Conservation (phyloP, 257 asterid species). For the Echites panduratus region DNA sequence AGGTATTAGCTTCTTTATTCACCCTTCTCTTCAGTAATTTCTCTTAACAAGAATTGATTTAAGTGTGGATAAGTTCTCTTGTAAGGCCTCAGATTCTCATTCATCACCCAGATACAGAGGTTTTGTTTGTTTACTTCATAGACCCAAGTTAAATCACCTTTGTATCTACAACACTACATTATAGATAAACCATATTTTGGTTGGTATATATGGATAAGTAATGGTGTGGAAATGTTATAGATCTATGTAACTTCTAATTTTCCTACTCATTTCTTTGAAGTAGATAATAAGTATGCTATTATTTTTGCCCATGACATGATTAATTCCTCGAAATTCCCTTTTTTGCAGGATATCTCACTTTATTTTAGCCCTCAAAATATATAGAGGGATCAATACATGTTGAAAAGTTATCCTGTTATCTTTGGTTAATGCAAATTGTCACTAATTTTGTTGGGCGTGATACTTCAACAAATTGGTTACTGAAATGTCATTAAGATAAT, state of each 20-base stretch:
- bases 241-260: neutral
- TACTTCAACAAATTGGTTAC: neutral
- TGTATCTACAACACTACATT: neutral
- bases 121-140: neutral
- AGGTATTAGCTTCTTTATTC: conserved; percentile 34
- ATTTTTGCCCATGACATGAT: neutral
- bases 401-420: too few relatives aligned
- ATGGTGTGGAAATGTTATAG: neutral
- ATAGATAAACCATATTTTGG: too few relatives aligned
- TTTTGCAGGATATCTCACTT: neutral
- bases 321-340: neutral
- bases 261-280: neutral
- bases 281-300: neutral
- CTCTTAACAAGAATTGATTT: neutral
- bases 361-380: neutral
- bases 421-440: too few relatives aligned
- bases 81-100: too few relatives aligned
- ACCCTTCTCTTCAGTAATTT: neutral
- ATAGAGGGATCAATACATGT: neutral
- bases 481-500: neutral
- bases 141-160: neutral
- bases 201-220: too few relatives aligned
- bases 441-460: neutral
- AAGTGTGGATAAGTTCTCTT: neutral
- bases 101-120: too few relatives aligned